phyloP scores from a whole-genome alignment of 257 asterid genomes.

The Ehretia macrophylla region DNA sequence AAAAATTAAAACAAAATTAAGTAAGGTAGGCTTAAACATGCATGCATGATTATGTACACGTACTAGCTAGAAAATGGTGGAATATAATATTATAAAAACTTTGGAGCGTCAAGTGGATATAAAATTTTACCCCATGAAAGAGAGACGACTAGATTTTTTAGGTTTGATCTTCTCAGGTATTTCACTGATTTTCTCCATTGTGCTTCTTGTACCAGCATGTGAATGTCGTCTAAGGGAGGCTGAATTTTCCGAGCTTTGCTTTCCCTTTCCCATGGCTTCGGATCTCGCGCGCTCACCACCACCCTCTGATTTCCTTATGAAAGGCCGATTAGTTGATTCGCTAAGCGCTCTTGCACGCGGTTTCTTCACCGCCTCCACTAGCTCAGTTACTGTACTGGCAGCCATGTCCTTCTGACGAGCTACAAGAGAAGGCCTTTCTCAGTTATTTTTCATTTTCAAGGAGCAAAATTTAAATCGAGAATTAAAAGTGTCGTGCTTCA shows the following conservation, averaged over 20 bases:
- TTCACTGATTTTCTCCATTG: slow-evolving; percentile 69
- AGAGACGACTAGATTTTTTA: slow-evolving; percentile 57
- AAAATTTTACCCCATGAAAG: slow-evolving; percentile 62
- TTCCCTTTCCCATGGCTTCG: slow-evolving; percentile 25
- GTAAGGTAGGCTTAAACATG: too few relatives aligned
- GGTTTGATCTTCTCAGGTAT: slow-evolving; percentile 45
- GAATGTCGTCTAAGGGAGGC: slow-evolving; percentile 72
- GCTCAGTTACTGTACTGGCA: slow-evolving; percentile 58
- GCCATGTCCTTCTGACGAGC: slow-evolving; percentile 92
- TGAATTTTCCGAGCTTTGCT: slow-evolving; percentile 23
- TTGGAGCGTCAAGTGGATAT: too few relatives aligned
- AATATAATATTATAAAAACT: too few relatives aligned
- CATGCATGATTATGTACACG: too few relatives aligned
- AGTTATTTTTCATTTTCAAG: too few relatives aligned
- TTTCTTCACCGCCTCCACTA: slow-evolving; percentile 70
- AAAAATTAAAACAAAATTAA: too few relatives aligned
- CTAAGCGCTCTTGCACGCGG: slow-evolving; percentile 80
- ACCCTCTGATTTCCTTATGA: slow-evolving; percentile 56
- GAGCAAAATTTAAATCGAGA: too few relatives aligned
- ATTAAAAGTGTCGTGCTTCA: too few relatives aligned
- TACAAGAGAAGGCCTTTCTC: slow-evolving; percentile 5
- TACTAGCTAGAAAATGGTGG: too few relatives aligned
- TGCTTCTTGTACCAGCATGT: slow-evolving; percentile 67
- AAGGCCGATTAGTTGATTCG: slow-evolving; percentile 73
- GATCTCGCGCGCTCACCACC: slow-evolving; percentile 16